These are phyloP conservation scores for Dictyophora rubrovolvata DNA, from an alignment of 768 basidiomycete genomes.

Conservation along the genomic window DNA sequence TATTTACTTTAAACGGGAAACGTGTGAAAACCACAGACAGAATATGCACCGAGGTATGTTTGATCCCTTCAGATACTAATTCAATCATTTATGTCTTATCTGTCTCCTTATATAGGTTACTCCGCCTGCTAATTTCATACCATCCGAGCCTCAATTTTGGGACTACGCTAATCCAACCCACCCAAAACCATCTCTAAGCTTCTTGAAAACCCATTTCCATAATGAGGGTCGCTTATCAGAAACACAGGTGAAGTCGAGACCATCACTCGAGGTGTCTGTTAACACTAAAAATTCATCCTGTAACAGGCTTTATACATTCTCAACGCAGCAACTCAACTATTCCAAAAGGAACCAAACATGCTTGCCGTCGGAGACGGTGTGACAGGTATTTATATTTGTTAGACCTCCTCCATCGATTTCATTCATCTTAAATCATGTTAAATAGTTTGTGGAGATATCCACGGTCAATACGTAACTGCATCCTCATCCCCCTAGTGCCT, in stretches of 20 bases:
- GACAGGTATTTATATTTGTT: conserved; percentile 51
- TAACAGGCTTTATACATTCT: conserved; percentile 79
- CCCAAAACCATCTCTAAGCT: conserved; percentile 61
- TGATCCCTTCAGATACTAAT: background rate
- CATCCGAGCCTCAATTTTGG: conserved; percentile 8
- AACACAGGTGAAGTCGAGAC: conserved; percentile 18
- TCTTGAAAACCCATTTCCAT: conserved; percentile 84
- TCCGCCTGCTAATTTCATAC: background rate
- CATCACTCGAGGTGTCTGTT: background rate
- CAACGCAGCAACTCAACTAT: conserved; percentile 50
- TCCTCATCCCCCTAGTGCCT: no score
- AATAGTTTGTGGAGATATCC: conserved; percentile 91
- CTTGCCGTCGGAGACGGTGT: conserved; percentile 82
- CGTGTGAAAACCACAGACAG: conserved; percentile 3
- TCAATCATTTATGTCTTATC: background rate
- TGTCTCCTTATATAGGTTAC: background rate
- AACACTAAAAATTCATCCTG: background rate
- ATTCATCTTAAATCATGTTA: background rate
- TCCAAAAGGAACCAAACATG: conserved; percentile 74
- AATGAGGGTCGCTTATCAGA: conserved; percentile 77
- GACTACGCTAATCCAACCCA: conserved; percentile 15
- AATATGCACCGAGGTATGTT: conserved; percentile 4
- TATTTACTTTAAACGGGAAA: conserved; percentile 2
- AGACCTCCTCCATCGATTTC: background rate
- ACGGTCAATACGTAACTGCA: conserved; percentile 82